phyloP scores from a whole-genome alignment of 805 yeast species.

The Lachancea cidri region DNA sequence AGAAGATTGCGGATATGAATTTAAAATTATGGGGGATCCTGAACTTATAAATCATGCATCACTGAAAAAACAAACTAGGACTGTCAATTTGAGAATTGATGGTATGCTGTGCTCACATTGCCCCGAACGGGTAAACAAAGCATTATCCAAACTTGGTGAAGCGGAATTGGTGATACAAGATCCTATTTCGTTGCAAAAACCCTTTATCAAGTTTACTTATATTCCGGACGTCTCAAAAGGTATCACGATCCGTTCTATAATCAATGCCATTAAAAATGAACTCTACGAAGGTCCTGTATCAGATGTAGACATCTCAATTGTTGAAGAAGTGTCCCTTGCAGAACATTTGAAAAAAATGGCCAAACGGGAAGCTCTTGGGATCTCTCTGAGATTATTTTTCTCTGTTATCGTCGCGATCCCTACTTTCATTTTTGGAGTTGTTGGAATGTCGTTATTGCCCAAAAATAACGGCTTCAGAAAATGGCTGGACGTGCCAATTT shows the following conservation, averaged over 20 bases:
- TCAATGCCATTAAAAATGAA: slow-evolving; percentile 44
- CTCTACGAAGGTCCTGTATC: slow-evolving; percentile 26
- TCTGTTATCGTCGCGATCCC: slow-evolving; percentile 57
- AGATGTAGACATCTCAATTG: slow-evolving; percentile 48
- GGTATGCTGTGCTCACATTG: slow-evolving; percentile 59
- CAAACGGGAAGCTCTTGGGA: slow-evolving; percentile 40
- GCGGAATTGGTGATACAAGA: slow-evolving; percentile 48
- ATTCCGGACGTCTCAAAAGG: slow-evolving; percentile 40
- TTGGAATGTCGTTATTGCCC: slow-evolving; percentile 60
- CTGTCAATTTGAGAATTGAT: slow-evolving; percentile 42
- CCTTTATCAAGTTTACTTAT: slow-evolving; percentile 60
- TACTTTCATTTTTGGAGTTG: slow-evolving; percentile 61
- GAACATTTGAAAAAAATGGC: slow-evolving; percentile 54
- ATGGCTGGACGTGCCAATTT: slow-evolving; percentile 57
- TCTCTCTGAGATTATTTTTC: slow-evolving; percentile 43
- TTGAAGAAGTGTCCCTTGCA: slow-evolving; percentile 54
- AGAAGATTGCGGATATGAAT: slow-evolving; percentile 66
- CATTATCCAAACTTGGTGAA: slow-evolving; percentile 49
- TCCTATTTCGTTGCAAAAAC: slow-evolving; percentile 46
- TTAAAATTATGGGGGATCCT: slow-evolving; percentile 40
- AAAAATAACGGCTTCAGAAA: slow-evolving; percentile 36
- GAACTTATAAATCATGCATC: slow-evolving; percentile 42
- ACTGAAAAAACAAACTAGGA: slow-evolving; percentile 46
- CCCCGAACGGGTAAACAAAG: slow-evolving; percentile 50
- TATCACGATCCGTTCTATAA: slow-evolving; percentile 51